Conservation (phyloP, 2,329 filamentous ascomycete species). For the Scedosporium dehoogii region DNA sequence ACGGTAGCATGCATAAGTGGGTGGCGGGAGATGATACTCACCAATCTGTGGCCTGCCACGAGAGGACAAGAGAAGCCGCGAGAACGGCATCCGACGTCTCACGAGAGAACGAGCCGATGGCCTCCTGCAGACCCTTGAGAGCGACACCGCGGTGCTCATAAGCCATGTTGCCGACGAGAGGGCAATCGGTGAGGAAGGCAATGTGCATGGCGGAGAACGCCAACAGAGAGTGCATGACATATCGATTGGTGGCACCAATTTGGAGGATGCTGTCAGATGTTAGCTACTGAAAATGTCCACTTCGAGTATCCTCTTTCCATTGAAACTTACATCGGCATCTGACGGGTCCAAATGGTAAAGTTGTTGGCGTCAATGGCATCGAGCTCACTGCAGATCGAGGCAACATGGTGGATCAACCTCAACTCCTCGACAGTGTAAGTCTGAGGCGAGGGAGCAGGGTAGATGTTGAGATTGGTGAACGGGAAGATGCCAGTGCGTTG, state of each 20-base stretch:
- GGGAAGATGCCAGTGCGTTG: constrained; percentile 75
- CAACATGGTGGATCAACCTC: constrained; percentile 82
- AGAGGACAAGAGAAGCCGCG: constrained; percentile 81
- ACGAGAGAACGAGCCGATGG: constrained; percentile 74
- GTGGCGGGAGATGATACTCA: constrained; percentile 33
- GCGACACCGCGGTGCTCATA: constrained; percentile 83
- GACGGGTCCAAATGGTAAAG: constrained; percentile 85
- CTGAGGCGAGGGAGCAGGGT: constrained; percentile 63
- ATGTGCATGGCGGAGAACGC: constrained; percentile 94
- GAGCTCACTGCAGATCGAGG: constrained; percentile 76
- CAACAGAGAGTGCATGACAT: constrained; percentile 89
- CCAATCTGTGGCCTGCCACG: constrained; percentile 96
- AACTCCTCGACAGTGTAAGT: constrained; percentile 68
- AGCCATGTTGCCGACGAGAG: constrained; percentile 76
- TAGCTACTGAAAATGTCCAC: constrained; percentile 14
- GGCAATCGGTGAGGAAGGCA: constrained; percentile 78
- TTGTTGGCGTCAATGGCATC: constrained; percentile 65
- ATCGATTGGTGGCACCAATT: constrained; percentile 70
- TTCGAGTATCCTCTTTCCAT: neutral
- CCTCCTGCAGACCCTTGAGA: constrained; percentile 77
- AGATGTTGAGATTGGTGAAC: constrained; percentile 71
- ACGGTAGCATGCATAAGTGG: neutral
- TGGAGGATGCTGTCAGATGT: constrained; percentile 56
- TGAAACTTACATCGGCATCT: constrained; percentile 74
- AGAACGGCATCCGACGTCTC: constrained; percentile 86